Evolutionary conservation across 2,329 filamentous ascomycete genomes (phyloP).

Genomic region (Thelonectria discophora): DNA sequence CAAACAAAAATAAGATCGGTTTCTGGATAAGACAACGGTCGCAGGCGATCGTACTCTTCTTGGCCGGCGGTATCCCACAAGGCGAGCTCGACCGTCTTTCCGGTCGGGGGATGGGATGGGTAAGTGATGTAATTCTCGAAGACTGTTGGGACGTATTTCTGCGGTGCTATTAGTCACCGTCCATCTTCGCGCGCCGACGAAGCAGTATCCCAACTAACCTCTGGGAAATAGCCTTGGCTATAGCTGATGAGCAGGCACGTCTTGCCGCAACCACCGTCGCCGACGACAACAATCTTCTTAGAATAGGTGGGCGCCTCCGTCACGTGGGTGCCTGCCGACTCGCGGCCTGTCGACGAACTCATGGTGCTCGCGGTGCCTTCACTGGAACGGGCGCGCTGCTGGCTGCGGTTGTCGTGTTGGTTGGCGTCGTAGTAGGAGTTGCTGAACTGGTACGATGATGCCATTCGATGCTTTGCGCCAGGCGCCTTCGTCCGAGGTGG

Average conservation of each 20-base stretch:
- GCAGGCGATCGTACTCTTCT: conserved; percentile 96
- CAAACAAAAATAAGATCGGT: conserved; percentile 98
- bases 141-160: conserved; percentile 99
- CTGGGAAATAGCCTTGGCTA: conserved; percentile 97
- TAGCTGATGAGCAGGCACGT: conserved; percentile 98
- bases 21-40: conserved; percentile 96
- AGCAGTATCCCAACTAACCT: conserved; percentile 70
- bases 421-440: conserved; percentile 60
- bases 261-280: conserved; percentile 97
- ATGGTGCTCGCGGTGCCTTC: conserved; percentile 91
- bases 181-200: neutral
- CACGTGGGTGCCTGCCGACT: conserved; percentile 83
- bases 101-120: conserved; percentile 84
- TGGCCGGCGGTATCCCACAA: conserved; percentile 99
- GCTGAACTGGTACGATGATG: conserved; percentile 63
- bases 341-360: conserved; percentile 77
- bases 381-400: conserved; percentile 74
- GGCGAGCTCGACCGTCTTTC: conserved; percentile 95
- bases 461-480: conserved; percentile 56
- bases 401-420: conserved; percentile 53
- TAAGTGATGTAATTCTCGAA: conserved; percentile 99
- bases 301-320: conserved; percentile 93
- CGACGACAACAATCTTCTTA: conserved; percentile 99
- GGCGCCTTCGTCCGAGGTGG: conserved; percentile 24
- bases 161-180: conserved; percentile 18